These are phyloP conservation scores for Corynespora cassiicola DNA, from an alignment of 2,329 filamentous ascomycete species.

Conservation along the genomic window DNA sequence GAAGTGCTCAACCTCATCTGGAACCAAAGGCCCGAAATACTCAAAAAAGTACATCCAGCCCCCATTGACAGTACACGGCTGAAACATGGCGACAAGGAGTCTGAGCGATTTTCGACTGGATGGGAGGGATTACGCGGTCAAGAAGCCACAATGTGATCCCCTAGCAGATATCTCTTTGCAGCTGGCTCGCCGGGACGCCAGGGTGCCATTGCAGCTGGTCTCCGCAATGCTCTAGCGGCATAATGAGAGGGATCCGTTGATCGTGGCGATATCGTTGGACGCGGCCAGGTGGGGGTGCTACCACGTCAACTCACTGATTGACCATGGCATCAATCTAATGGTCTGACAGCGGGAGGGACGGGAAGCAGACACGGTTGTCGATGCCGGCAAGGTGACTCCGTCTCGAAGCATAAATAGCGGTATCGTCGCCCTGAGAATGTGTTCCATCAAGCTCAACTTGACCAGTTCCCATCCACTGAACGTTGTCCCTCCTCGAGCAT, in stretches of 20 bases:
- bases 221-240: slow-evolving; percentile 51
- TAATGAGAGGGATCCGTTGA: slow-evolving; percentile 50
- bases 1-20: slow-evolving; percentile 41
- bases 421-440: slow-evolving; percentile 26
- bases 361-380: slow-evolving; percentile 30
- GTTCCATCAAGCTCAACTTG: slow-evolving; percentile 35
- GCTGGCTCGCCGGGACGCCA: slow-evolving; percentile 51
- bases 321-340: slow-evolving; percentile 44
- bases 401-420: slow-evolving; percentile 50
- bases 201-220: slow-evolving; percentile 53
- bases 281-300: slow-evolving; percentile 47
- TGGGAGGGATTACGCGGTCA: slow-evolving; percentile 51
- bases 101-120: slow-evolving; percentile 47
- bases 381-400: slow-evolving; percentile 28
- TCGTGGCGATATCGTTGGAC: slow-evolving; percentile 55
- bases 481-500: slow-evolving; percentile 26
- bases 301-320: slow-evolving; percentile 47
- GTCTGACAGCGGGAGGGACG: slow-evolving; percentile 39
- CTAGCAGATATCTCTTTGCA: slow-evolving; percentile 50
- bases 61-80: slow-evolving; percentile 28
- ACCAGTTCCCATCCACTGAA: slow-evolving; percentile 38
- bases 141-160: slow-evolving; percentile 53
- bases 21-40: slow-evolving; percentile 38
- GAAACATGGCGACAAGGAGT: slow-evolving; percentile 44
- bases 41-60: slow-evolving; percentile 34